These are phyloP conservation scores for Ophiostoma montium DNA, from an alignment of 2,329 filamentous ascomycete species.

Conservation along the genomic window DNA sequence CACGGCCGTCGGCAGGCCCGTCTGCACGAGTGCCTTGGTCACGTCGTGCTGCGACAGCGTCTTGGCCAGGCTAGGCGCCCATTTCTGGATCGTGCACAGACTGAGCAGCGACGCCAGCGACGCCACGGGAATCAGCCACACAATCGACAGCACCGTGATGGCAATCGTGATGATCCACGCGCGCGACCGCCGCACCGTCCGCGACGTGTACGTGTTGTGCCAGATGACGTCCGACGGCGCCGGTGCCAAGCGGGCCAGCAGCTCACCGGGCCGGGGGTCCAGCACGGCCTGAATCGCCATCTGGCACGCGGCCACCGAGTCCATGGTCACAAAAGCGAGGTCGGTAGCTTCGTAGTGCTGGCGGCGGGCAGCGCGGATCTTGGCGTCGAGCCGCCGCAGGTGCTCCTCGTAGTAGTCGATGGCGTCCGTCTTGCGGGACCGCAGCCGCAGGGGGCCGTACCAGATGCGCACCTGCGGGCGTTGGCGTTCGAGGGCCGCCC, in stretches of 20 bases:
- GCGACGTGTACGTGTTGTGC: constrained; percentile 78
- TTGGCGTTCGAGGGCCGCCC: constrained; percentile 23
- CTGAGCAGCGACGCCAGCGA: constrained; percentile 68
- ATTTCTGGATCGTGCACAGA: constrained; percentile 61
- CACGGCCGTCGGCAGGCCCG: constrained; percentile 71
- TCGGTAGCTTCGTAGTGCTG: constrained; percentile 67
- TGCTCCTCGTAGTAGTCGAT: constrained; percentile 91
- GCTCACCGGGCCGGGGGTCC: constrained; percentile 73
- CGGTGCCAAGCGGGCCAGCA: constrained; percentile 75
- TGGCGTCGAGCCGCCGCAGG: constrained; percentile 62
- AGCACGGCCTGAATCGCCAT: constrained; percentile 94
- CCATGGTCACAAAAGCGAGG: constrained; percentile 93
- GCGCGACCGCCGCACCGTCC: constrained; percentile 57
- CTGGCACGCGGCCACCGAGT: constrained; percentile 81
- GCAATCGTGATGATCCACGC: constrained; percentile 74
- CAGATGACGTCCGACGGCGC: constrained; percentile 89
- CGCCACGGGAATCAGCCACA: constrained; percentile 77
- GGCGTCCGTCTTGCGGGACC: constrained; percentile 64
- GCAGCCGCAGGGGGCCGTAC: constrained; percentile 62
- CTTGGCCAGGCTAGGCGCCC: constrained; percentile 56
- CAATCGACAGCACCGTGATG: constrained; percentile 68
- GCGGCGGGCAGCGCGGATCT: constrained; percentile 54
- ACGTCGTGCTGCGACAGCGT: constrained; percentile 55
- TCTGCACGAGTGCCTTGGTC: constrained; percentile 65
- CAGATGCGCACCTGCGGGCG: constrained; percentile 61